phyloP scores from a whole-genome alignment of 106 monocot genomes.

The Agapanthus africanus region DNA sequence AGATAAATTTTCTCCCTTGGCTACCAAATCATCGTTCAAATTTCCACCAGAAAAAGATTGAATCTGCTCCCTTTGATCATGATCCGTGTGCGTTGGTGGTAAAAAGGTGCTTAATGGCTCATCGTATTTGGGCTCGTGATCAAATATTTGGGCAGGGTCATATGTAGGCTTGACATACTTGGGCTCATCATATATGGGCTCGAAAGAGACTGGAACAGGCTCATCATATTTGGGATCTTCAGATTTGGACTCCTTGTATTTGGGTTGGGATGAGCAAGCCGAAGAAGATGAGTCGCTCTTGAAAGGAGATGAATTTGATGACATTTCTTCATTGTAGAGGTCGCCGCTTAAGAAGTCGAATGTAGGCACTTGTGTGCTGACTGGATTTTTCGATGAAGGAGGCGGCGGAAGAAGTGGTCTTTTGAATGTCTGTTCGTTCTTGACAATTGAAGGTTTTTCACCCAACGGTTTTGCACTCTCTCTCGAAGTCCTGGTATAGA shows the following conservation, averaged over 20 bases:
- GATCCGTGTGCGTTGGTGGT: slow-evolving; percentile 67
- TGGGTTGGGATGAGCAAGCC: slow-evolving; percentile 14
- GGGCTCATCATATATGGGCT: slow-evolving; percentile 41
- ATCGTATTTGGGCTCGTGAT: slow-evolving; percentile 38
- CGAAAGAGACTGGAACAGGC: slow-evolving; percentile 15
- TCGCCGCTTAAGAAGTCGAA: slow-evolving; percentile 68
- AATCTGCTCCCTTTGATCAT: slow-evolving; percentile 74
- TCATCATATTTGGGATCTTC: no score
- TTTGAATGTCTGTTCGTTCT: slow-evolving; percentile 14
- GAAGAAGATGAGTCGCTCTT: slow-evolving; percentile 15
- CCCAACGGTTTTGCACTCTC: slow-evolving; percentile 17
- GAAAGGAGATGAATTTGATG: slow-evolving; percentile 9
- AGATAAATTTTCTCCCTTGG: slow-evolving; percentile 31
- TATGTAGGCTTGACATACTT: slow-evolving; percentile 5
- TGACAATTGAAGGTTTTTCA: slow-evolving; percentile 17
- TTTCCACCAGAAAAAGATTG: slow-evolving; percentile 17
- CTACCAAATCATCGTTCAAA: slow-evolving; percentile 22
- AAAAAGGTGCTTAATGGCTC: slow-evolving; percentile 22
- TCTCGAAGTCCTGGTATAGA: slow-evolving; percentile 43
- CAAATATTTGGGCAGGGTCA: slow-evolving; percentile 38
- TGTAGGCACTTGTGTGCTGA: slow-evolving; percentile 9
- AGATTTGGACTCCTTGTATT: no score
- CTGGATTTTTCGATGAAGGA: slow-evolving; percentile 32
- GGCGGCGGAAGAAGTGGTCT: slow-evolving; percentile 53
- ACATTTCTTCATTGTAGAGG: slow-evolving; percentile 28